These are phyloP conservation scores for Fusarium coicis DNA, from an alignment of 2,329 filamentous ascomycete genomes.

Conservation along the genomic window DNA sequence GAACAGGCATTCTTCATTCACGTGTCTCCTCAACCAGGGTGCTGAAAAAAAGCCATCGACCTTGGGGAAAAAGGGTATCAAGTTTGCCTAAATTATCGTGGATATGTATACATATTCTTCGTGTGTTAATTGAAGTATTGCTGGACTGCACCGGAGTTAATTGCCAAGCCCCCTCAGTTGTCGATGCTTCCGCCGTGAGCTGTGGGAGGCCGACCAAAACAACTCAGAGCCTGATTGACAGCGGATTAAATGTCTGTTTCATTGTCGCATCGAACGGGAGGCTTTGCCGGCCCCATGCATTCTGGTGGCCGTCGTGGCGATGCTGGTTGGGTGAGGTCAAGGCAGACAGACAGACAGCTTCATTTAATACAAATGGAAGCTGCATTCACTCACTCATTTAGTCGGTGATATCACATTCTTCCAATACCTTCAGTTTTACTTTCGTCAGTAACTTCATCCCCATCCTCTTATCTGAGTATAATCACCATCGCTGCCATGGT, in stretches of 20 bases:
- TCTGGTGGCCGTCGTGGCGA: conserved; percentile 3
- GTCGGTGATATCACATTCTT: not conserved
- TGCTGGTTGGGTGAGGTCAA: conserved; percentile 10
- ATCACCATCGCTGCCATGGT: conserved; percentile 10
- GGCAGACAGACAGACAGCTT: conserved; percentile 7
- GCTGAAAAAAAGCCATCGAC: fast-evolving
- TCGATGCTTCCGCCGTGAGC: not conserved
- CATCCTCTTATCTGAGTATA: too few relatives aligned
- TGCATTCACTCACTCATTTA: not conserved
- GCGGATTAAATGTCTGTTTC: conserved; percentile 13
- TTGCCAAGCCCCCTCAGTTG: not conserved
- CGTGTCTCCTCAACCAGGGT: not conserved
- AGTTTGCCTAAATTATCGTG: fast-evolving
- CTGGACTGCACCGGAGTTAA: not conserved
- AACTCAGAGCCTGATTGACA: conserved; percentile 9
- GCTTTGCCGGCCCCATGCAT: conserved; percentile 7
- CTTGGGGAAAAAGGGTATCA: not conserved
- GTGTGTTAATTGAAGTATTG: not conserved
- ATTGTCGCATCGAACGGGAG: not conserved
- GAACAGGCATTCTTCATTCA: not conserved
- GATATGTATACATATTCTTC: not conserved
- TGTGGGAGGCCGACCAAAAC: conserved; percentile 38
- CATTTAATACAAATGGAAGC: conserved; percentile 22
- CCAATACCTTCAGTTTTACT: not conserved
- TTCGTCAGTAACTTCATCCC: not conserved